phyloP scores from a whole-genome alignment of 169 alveolate species.

The Eimeria zaria region DNA sequence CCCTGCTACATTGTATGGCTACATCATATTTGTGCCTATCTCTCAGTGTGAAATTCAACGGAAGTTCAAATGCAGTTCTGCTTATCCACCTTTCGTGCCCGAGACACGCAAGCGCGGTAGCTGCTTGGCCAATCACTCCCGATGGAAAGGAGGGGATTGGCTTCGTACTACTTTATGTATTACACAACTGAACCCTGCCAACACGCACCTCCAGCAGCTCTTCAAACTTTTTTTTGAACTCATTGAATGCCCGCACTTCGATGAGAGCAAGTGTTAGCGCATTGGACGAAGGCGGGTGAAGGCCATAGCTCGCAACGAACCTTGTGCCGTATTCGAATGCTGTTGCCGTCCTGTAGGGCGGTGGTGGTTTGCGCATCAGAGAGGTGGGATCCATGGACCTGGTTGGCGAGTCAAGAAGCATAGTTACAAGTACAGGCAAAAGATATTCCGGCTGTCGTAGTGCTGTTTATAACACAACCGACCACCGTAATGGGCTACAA shows the following conservation, averaged over 20 bases:
- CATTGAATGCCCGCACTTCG: conserved; percentile 82
- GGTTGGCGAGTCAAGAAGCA: not conserved
- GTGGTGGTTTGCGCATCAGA: conserved; percentile 63
- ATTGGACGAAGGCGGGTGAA: conserved; percentile 85
- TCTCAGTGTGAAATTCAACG: not conserved
- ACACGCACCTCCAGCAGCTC: conserved; percentile 81
- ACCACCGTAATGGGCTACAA: not conserved
- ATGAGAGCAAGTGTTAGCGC: conserved; percentile 88
- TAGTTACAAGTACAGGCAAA: not conserved
- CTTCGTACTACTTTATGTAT: no score
- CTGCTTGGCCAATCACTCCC: no score
- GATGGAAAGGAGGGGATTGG: no score
- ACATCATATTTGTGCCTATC: not conserved
- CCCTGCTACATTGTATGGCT: not conserved
- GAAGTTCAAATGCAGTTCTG: not conserved
- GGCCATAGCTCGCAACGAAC: conserved; percentile 80
- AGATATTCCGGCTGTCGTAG: not conserved
- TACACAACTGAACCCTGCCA: not conserved
- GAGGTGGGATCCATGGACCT: conserved; percentile 73
- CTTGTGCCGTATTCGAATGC: conserved; percentile 87
- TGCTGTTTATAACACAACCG: not conserved
- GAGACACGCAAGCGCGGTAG: not conserved
- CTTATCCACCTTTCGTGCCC: not conserved
- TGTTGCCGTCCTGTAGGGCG: conserved; percentile 84
- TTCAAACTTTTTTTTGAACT: conserved; percentile 86